Evolutionary conservation across 2,329 filamentous ascomycete species (phyloP).

Genomic region (Exophiala xenobiotica): DNA sequence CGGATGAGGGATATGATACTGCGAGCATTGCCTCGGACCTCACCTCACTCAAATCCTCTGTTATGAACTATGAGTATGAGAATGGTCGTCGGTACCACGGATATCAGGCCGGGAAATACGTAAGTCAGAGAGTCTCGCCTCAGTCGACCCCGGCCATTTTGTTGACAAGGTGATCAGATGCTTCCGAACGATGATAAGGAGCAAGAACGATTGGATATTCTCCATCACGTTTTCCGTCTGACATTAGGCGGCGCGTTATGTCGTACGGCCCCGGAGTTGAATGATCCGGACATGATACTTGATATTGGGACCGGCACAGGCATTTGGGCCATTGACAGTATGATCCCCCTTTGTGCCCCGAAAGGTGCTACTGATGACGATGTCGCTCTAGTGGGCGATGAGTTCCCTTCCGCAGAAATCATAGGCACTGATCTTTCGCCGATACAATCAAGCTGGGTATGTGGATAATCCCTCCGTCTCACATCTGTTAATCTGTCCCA

Average conservation of each 20-base stretch:
- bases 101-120: constrained; percentile 14
- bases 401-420: constrained; percentile 32
- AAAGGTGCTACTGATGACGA: background rate
- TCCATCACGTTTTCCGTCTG: constrained; percentile 10
- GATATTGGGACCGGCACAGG: constrained; percentile 40
- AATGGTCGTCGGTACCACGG: constrained; percentile 18
- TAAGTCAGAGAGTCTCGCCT: background rate
- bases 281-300: constrained; percentile 33
- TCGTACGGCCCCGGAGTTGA: constrained; percentile 29
- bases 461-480: constrained; percentile 26
- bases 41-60: constrained; percentile 4
- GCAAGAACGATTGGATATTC: constrained; percentile 6
- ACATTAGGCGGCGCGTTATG: constrained; percentile 3
- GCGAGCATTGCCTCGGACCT: background rate
- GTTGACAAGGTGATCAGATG: background rate
- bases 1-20: constrained; percentile 3
- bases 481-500: background rate
- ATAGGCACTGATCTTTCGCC: constrained; percentile 41
- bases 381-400: constrained; percentile 31
- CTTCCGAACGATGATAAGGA: constrained; percentile 8
- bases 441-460: constrained; percentile 34
- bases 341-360: background rate
- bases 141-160: background rate
- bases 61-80: constrained; percentile 9
- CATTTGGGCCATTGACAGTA: constrained; percentile 38